Evolutionary conservation across 495 filamentous ascomycete species (phyloP), one percentile per base, ranked within the genome.

Genomic region (Xylaria bambusicola): DNA sequence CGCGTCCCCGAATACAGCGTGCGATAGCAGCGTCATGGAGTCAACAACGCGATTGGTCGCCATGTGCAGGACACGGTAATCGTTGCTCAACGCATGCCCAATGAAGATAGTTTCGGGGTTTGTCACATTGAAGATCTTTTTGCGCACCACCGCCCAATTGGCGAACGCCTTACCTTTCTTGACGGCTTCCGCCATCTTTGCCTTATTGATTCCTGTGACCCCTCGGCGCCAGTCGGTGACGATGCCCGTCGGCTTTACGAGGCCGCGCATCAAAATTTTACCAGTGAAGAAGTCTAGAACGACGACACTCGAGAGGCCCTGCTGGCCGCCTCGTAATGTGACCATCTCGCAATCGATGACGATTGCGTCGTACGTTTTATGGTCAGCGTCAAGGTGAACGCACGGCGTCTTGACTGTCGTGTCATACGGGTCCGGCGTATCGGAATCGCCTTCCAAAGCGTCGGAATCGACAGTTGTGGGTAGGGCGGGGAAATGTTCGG

Each of bases 291-390:
- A 75, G 54, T 84, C 81, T 5, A 82, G 49, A 2, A 70, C 64
- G 9, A 18, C 48, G 48, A 51, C 36, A 8, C 27, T 35, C 29
- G 23, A 9, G 18, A 51, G 29, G 29, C 18, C 48, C 31, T 20
- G 29, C 6, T 35, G 29, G 17, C 48, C 0, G 1, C 31, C 48
- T 24, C 3, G 13, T 31, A 51, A 3, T 31, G 17, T 10, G 1
- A 77, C 79, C 75, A 80, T 82, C 61, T 82, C 78, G 58, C 80
- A 82, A 63, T 80, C 76, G 21, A 83, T 63, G 8, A 71, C 77
- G 13, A 82, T 6, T 8, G 48, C 48, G 46, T 18, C 46, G 6
- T 33, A 49, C 26, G n/a, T 29, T 8, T 31, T 31, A 6, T 3
- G 13, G 15, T 33, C 46, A 33, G 46, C 26, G 46, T 49, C 46